These are phyloP conservation scores for Acacia pycnantha DNA, from an alignment of 331 rosid genomes.

Conservation along the genomic window DNA sequence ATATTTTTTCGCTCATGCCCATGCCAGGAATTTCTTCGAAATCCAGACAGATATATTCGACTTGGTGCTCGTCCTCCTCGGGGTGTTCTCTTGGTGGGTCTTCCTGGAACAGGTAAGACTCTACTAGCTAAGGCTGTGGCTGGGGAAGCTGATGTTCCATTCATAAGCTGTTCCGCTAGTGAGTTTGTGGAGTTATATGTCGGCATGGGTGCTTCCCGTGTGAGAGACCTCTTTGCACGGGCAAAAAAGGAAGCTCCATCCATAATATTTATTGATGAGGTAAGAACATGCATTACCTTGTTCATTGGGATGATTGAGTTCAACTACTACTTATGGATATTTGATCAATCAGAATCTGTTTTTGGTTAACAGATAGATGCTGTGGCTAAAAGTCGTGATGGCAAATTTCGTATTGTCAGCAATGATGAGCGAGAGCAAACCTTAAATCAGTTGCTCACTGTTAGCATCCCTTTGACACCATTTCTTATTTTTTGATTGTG, in stretches of 20 bases:
- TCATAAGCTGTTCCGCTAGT: conserved; percentile 96
- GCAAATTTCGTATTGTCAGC: conserved; percentile 91
- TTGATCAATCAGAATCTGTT: conserved; percentile 22
- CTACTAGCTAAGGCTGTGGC: conserved; percentile 99
- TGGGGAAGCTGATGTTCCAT: conserved; percentile 98
- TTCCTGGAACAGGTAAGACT: conserved; percentile 99
- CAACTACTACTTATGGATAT: conserved; percentile 18
- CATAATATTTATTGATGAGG: conserved; percentile 95
- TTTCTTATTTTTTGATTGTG: conserved; percentile 25
- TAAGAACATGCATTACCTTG: conserved; percentile 29
- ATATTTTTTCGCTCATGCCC: conserved; percentile 38
- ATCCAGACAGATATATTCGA: conserved; percentile 79
- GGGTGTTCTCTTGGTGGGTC: conserved; percentile 99
- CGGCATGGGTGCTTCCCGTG: conserved; percentile 99
- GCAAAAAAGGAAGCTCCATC: conserved; percentile 99
- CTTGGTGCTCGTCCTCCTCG: conserved; percentile 99
- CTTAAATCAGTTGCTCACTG: conserved; percentile 97
- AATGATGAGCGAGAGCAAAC: conserved; percentile 99
- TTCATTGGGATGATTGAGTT: conserved; percentile 21
- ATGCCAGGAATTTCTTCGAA: conserved; percentile 94
- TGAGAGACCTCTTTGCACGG: conserved; percentile 97
- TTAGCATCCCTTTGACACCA: conserved; percentile 44
- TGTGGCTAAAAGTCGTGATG: conserved; percentile 99
- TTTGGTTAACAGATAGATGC: conserved; percentile 82
- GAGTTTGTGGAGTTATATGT: conserved; percentile 98